phyloP scores from a whole-genome alignment of 441 rosid genomes.

The Macaranga tanarius region DNA sequence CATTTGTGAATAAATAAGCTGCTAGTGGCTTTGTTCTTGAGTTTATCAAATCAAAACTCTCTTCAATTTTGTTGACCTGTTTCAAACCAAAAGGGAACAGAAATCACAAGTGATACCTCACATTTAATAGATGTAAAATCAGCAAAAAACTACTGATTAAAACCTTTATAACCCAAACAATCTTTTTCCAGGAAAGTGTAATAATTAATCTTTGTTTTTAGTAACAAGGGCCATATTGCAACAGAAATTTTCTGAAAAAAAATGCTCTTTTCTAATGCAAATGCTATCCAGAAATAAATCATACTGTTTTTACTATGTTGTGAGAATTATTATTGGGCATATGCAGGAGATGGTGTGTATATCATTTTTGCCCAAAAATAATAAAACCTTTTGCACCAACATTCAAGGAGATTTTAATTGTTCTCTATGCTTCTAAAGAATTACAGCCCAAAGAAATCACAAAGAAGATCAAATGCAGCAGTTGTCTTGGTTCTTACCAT shows the following conservation, averaged over 20 bases:
- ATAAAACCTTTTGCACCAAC: not conserved
- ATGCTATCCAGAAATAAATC: not conserved
- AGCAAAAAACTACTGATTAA: not conserved
- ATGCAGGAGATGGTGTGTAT: not conserved
- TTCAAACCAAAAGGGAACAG: not conserved
- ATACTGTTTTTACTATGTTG: not conserved
- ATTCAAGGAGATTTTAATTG: not conserved
- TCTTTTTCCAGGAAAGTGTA: not conserved
- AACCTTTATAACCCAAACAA: not conserved
- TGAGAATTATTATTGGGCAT: not conserved
- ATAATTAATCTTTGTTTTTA: not conserved
- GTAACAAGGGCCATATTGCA: slow-evolving; percentile 7
- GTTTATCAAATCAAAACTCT: slow-evolving; percentile 35
- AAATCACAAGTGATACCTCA: not conserved
- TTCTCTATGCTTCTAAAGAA: not conserved
- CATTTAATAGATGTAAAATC: not conserved
- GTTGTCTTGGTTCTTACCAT: slow-evolving; percentile 32
- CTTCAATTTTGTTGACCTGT: slow-evolving; percentile 37
- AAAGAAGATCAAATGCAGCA: not conserved
- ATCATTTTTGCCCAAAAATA: slow-evolving; percentile 1
- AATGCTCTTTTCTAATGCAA: not conserved
- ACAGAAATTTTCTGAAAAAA: not conserved
- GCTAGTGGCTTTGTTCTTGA: slow-evolving; percentile 76
- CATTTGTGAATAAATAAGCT: slow-evolving; percentile 75
- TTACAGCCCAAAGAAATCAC: not conserved